These are phyloP conservation scores for Aspergillus luchuensis DNA, from an alignment of 2,329 filamentous ascomycete genomes.

Conservation along the genomic window DNA sequence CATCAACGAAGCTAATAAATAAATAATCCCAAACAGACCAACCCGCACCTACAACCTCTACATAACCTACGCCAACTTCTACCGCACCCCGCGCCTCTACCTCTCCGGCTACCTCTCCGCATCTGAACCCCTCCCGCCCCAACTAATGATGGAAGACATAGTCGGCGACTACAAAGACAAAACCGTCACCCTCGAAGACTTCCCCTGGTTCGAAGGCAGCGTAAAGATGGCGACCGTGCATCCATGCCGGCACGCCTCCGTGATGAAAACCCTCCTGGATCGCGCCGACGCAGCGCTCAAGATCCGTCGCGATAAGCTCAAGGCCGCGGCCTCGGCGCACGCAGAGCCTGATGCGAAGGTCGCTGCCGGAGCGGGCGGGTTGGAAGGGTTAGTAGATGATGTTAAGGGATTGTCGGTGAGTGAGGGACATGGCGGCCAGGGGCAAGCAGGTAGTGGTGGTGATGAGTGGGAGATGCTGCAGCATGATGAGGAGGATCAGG, in stretches of 20 bases:
- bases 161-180: slow-evolving; percentile 98
- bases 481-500: slow-evolving; percentile 48
- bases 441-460: slow-evolving; percentile 53
- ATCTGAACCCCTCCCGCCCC: slow-evolving; percentile 77
- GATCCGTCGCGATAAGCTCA: slow-evolving; percentile 79
- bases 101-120: slow-evolving; percentile 83
- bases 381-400: slow-evolving; percentile 85
- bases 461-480: slow-evolving; percentile 68
- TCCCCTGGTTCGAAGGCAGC: slow-evolving; percentile 86
- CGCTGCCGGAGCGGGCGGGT: slow-evolving; percentile 54
- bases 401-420: slow-evolving; percentile 66
- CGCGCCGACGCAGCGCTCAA: slow-evolving; percentile 92
- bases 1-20: background rate
- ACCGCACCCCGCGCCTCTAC: slow-evolving; percentile 92
- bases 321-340: slow-evolving; percentile 60
- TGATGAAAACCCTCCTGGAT: slow-evolving; percentile 97
- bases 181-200: slow-evolving; percentile 96
- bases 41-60: slow-evolving; percentile 96
- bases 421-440: slow-evolving; percentile 34
- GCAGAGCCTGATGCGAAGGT: slow-evolving; percentile 23
- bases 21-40: slow-evolving; percentile 56
- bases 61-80: slow-evolving; percentile 97
- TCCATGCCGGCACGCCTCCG: slow-evolving; percentile 93
- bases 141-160: slow-evolving; percentile 94
- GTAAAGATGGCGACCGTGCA: slow-evolving; percentile 97